phyloP scores from a whole-genome alignment of 495 filamentous ascomycete genomes.

The Xylaria intraflava region DNA sequence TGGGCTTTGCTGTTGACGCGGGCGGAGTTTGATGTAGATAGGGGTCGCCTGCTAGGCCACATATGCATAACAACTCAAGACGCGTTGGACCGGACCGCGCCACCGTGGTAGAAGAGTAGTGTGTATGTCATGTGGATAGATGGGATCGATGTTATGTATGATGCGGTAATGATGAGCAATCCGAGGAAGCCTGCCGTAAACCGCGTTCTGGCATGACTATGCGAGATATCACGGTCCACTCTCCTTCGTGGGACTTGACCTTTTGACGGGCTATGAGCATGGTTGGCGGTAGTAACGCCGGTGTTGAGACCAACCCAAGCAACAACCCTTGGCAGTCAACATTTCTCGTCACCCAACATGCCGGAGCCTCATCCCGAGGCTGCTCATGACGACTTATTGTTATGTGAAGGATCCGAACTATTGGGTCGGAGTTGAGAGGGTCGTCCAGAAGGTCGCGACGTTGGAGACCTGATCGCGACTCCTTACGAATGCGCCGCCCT shows the following conservation, averaged over 20 bases:
- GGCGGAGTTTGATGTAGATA: not conserved
- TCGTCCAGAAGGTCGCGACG: not conserved
- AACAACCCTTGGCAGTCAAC: not conserved
- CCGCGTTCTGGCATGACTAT: not conserved
- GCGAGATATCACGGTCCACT: not conserved
- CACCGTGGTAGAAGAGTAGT: not conserved
- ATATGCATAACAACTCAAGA: slow-evolving; percentile 6
- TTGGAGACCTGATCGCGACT: not conserved
- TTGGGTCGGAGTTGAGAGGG: not conserved
- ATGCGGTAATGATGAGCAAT: not conserved
- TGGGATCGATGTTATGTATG: not conserved
- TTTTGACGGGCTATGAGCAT: not conserved
- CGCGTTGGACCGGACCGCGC: not conserved
- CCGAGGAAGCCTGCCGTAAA: not conserved
- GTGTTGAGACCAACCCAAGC: not conserved
- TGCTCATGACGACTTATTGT: not conserved
- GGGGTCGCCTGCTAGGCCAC: not conserved
- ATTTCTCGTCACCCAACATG: not conserved
- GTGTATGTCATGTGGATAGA: not conserved
- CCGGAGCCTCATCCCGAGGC: not conserved
- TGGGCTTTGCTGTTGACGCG: not conserved
- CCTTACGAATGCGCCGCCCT: not conserved
- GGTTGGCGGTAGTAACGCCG: not conserved
- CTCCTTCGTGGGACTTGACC: not conserved
- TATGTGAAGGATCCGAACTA: not conserved